phyloP scores from a whole-genome alignment of 352 stramenopile species.

The Phytophthora sansomeana region DNA sequence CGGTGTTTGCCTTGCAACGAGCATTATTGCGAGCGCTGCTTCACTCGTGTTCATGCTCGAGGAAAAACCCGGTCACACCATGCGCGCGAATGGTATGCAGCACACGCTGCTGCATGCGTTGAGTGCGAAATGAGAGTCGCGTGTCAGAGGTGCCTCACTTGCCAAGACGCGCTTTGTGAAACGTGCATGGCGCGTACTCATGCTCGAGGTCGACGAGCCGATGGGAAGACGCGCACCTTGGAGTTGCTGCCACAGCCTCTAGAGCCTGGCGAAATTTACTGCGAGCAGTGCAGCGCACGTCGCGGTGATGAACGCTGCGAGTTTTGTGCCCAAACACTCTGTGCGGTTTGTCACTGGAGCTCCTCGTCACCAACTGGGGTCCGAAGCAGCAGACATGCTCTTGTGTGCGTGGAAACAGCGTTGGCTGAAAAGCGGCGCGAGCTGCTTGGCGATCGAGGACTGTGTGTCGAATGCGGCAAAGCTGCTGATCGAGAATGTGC shows the following conservation, averaged over 20 bases:
- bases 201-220: constrained; percentile 44
- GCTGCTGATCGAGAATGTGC: constrained; percentile 70
- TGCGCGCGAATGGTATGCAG: constrained; percentile 63
- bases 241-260: constrained; percentile 64
- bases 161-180: constrained; percentile 74
- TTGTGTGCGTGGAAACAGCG: constrained; percentile 70
- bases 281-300: constrained; percentile 64
- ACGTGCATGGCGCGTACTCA: constrained; percentile 72
- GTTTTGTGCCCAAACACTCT: constrained; percentile 66
- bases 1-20: constrained; percentile 81
- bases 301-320: constrained; percentile 60
- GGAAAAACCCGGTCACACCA: constrained; percentile 67
- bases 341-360: constrained; percentile 60
- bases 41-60: constrained; percentile 67
- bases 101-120: constrained; percentile 66
- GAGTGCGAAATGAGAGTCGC: constrained; percentile 80
- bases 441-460: constrained; percentile 57
- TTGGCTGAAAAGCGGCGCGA: constrained; percentile 55
- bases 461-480: constrained; percentile 84
- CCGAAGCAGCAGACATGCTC: constrained; percentile 43
- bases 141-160: constrained; percentile 70
- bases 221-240: constrained; percentile 46
- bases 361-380: constrained; percentile 31
- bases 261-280: constrained; percentile 53
- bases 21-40: constrained; percentile 85